Conservation (phyloP, 495 filamentous ascomycete species). For the Penicillium ucsense region DNA sequence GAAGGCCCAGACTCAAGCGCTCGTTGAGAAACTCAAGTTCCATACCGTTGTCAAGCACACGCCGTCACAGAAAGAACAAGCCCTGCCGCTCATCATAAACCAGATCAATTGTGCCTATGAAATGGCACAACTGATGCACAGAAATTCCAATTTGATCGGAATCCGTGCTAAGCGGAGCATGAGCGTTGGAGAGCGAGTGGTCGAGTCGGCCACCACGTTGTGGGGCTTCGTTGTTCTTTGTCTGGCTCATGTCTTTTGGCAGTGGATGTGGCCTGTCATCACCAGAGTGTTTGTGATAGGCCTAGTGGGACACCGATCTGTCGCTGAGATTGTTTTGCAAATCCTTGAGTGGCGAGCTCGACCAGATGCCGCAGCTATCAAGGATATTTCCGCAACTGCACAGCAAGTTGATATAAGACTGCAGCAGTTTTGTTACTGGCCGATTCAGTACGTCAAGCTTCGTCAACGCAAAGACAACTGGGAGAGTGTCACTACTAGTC, state of each 20-base stretch:
- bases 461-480: slow-evolving; percentile 83
- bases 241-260: slow-evolving; percentile 59
- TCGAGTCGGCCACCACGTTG: slow-evolving; percentile 81
- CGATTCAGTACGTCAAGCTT: slow-evolving; percentile 87
- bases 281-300: slow-evolving; percentile 62
- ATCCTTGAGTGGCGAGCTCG: slow-evolving; percentile 81
- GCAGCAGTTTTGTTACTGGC: slow-evolving; percentile 99
- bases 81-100: slow-evolving; percentile 73
- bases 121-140: slow-evolving; percentile 70
- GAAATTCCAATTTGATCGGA: slow-evolving; percentile 75
- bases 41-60: slow-evolving; percentile 74
- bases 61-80: slow-evolving; percentile 71
- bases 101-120: slow-evolving; percentile 97
- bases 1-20: slow-evolving; percentile 44
- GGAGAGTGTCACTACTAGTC: slow-evolving; percentile 90
- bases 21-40: slow-evolving; percentile 83
- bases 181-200: slow-evolving; percentile 90
- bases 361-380: slow-evolving; percentile 74
- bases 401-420: slow-evolving; percentile 97
- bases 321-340: slow-evolving; percentile 70
- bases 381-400: slow-evolving; percentile 94
- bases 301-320: slow-evolving; percentile 69
- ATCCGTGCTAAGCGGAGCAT: slow-evolving; percentile 71
- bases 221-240: slow-evolving; percentile 63
- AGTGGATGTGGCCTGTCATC: slow-evolving; percentile 72